Percentiles rank a stretch among this genome's conserved stretches.
Conservation (phyloP, 305 asterid genomes). For the Solanum hybrid region DNA sequence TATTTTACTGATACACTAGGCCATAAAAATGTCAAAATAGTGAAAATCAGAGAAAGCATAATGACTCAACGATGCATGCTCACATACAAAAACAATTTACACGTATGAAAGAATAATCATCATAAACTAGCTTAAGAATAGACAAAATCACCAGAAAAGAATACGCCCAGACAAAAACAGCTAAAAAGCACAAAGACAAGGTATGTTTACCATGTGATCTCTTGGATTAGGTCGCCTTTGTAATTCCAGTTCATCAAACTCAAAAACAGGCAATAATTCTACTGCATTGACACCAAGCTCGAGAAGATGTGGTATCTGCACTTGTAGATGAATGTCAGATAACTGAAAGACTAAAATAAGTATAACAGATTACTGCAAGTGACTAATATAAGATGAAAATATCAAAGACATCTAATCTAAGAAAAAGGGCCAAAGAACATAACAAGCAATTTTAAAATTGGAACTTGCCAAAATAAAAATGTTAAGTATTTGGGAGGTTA, state of each 20-base stretch:
- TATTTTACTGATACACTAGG: background rate
- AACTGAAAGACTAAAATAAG: background rate
- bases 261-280: slow-evolving; percentile 85
- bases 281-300: slow-evolving; percentile 96
- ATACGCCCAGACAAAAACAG: background rate
- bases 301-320: slow-evolving; percentile 88
- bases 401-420: background rate
- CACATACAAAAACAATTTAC: background rate
- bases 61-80: background rate
- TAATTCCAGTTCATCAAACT: slow-evolving; percentile 92
- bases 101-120: background rate
- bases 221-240: slow-evolving; percentile 92
- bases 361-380: background rate
- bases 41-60: background rate
- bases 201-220: slow-evolving; percentile 76
- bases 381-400: background rate
- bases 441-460: background rate
- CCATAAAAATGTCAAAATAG: background rate
- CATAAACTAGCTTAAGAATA: background rate
- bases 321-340: slow-evolving; percentile 19
- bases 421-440: background rate
- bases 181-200: background rate
- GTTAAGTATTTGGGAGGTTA: background rate
- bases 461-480: background rate
- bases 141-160: background rate